Conservation (phyloP, 768 basidiomycete genomes). For the Tylopilus felleus region DNA sequence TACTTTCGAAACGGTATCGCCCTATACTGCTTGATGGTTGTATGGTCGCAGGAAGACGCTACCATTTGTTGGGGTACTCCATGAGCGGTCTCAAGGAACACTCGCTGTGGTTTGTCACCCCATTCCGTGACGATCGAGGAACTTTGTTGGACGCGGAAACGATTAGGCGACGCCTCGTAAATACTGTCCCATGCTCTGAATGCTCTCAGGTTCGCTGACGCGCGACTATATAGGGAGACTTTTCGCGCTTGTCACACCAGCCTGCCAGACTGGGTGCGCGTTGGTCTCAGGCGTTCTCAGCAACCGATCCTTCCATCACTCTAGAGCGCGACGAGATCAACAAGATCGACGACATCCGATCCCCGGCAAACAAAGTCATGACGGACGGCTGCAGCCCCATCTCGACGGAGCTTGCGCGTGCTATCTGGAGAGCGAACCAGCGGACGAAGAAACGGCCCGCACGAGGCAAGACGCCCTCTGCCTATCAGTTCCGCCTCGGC, state of each 20-base stretch:
- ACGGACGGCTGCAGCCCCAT: slow-evolving; percentile 53
- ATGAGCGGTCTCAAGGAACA: slow-evolving; percentile 51
- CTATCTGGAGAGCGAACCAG: slow-evolving; percentile 37
- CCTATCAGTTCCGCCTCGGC: slow-evolving; percentile 43
- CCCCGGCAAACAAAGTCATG: slow-evolving; percentile 34
- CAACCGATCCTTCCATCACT: slow-evolving; percentile 45
- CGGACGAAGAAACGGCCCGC: slow-evolving; percentile 20
- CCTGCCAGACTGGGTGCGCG: slow-evolving; percentile 53
- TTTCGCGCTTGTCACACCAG: slow-evolving; percentile 33
- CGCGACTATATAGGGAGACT: slow-evolving; percentile 34
- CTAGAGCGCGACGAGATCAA: slow-evolving; percentile 36
- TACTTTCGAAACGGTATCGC: slow-evolving; percentile 36
- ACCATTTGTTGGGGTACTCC: slow-evolving; percentile 49
- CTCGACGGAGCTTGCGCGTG: slow-evolving; percentile 35
- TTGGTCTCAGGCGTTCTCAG: slow-evolving; percentile 53
- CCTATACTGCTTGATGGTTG: slow-evolving; percentile 34
- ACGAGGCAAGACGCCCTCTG: slow-evolving; percentile 33
- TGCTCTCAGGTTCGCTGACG: not conserved
- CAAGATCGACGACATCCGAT: slow-evolving; percentile 29
- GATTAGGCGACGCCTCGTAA: slow-evolving; percentile 37
- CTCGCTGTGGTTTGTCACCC: slow-evolving; percentile 46
- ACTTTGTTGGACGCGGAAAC: slow-evolving; percentile 18
- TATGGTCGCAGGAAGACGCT: slow-evolving; percentile 41
- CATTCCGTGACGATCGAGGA: slow-evolving; percentile 34
- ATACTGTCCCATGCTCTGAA: not conserved